phyloP scores from a whole-genome alignment of 352 stramenopile genomes.

The Globisporangium emineosum region DNA sequence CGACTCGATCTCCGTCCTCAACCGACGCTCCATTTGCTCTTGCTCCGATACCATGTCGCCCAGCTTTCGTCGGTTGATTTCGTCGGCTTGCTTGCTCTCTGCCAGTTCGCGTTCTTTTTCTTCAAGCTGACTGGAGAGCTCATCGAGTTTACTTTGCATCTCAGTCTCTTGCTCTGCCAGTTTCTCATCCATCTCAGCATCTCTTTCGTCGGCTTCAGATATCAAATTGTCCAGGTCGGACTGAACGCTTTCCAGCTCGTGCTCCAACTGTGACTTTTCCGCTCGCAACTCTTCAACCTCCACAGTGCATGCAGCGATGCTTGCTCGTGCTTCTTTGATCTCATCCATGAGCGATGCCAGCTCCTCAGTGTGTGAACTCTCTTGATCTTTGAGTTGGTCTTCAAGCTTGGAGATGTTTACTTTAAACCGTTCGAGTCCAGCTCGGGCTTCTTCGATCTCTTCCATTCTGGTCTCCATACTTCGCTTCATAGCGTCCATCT shows the following conservation, averaged over 20 bases:
- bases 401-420: slow-evolving; percentile 36
- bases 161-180: slow-evolving; percentile 15
- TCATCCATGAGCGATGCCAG: slow-evolving; percentile 36
- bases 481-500: slow-evolving; percentile 38
- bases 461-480: slow-evolving; percentile 37
- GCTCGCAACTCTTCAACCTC: slow-evolving; percentile 37
- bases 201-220: neutral
- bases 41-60: slow-evolving; percentile 41
- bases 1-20: slow-evolving; percentile 37
- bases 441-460: slow-evolving; percentile 39
- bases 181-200: slow-evolving; percentile 26
- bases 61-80: slow-evolving; percentile 33
- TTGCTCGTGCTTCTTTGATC: slow-evolving; percentile 38
- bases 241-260: slow-evolving; percentile 28
- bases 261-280: slow-evolving; percentile 33
- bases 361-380: slow-evolving; percentile 33
- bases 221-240: slow-evolving; percentile 4
- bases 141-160: slow-evolving; percentile 27
- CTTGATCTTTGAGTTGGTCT: slow-evolving; percentile 29
- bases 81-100: slow-evolving; percentile 33
- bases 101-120: slow-evolving; percentile 29
- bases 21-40: slow-evolving; percentile 39
- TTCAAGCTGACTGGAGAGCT: slow-evolving; percentile 28
- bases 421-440: slow-evolving; percentile 35
- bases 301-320: slow-evolving; percentile 31